These are phyloP conservation scores for Starmera pachycereana DNA, from an alignment of 805 yeast genomes.

Conservation along the genomic window DNA sequence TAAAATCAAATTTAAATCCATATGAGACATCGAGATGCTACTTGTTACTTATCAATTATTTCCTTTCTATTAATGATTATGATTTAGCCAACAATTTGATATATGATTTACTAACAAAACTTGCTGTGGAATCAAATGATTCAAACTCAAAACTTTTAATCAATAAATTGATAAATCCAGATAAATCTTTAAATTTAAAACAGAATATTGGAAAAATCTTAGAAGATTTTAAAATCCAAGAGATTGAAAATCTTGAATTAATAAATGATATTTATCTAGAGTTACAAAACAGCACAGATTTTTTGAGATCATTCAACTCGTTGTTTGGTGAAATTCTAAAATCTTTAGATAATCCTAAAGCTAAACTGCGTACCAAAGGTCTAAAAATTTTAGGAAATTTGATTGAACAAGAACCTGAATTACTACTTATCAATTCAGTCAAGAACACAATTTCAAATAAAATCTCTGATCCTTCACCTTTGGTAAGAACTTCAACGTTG, in stretches of 20 bases:
- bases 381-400: constrained; percentile 51
- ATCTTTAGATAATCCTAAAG: constrained; percentile 37
- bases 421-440: constrained; percentile 40
- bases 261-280: no score
- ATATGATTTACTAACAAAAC: no score
- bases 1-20: constrained; percentile 23
- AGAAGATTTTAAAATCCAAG: no score
- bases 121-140: no score
- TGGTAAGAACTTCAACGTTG: constrained; percentile 67
- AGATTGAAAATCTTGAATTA: no score
- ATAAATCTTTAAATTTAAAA: no score
- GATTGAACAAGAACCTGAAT: constrained; percentile 38
- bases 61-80: no score
- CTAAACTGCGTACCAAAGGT: constrained; percentile 51
- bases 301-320: constrained; percentile 33
- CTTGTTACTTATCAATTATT: background rate
- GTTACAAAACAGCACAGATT: constrained; percentile 1
- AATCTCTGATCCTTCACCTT: constrained; percentile 52
- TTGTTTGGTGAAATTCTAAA: constrained; percentile 40
- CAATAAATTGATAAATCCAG: no score
- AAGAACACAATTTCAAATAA: constrained; percentile 40
- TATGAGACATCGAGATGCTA: constrained; percentile 19
- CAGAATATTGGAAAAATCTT: no score
- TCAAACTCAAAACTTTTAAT: no score
- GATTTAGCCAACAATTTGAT: no score